Evolutionary conservation across 495 filamentous ascomycete genomes (phyloP), one percentile per base, ranked within the genome.

Genomic region (Patellaria atrata): DNA sequence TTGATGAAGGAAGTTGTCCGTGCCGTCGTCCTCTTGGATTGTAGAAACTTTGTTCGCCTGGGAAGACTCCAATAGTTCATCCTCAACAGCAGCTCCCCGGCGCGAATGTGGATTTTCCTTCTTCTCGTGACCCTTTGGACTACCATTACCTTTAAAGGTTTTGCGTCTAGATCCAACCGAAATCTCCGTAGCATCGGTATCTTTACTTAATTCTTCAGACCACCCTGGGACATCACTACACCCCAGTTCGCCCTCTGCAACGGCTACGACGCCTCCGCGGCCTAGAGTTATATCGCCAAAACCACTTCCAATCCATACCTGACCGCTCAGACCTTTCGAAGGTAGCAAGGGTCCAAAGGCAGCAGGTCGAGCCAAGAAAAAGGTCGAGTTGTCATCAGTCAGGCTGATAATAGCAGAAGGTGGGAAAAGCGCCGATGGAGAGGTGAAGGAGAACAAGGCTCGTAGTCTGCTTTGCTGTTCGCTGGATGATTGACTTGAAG

Each of bases 211-310:
- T 7, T 62, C 64, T 23, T 73, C 75, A 23, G 71, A 72, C 87
- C 89, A 94, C 3, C 82, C 85, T 1, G 83, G 82, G n/a, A 94
- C 78, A 67, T 96, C 89, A 43, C 87, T 92, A 56, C 89, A 97
- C 16, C 91, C 89, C n/a, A 94, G 63, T 61, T 97, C 86, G 0
- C 87, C 83, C 48, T 84, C 80, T 1, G 68, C 61, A 6, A 60
- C 65, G 0, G 61, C 51, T 17, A 55, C 59, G 6, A 63, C 56
- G 13, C 75, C 71, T 12, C 74, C 71, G 38, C 73, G 68, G 18
- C 65, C 60, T 17, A 73, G 51, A 37, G 56, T 65, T 43, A 82
- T 79, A 41, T 91, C 84, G 10, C 76, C 73, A 58, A 92, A 93
- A 5, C 83, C 83, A 56, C 76, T 85, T 8, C 85, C 86, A 30